Evolutionary conservation across 2,329 filamentous ascomycete species (phyloP).

Genomic region (Leptodontidium sp.): DNA sequence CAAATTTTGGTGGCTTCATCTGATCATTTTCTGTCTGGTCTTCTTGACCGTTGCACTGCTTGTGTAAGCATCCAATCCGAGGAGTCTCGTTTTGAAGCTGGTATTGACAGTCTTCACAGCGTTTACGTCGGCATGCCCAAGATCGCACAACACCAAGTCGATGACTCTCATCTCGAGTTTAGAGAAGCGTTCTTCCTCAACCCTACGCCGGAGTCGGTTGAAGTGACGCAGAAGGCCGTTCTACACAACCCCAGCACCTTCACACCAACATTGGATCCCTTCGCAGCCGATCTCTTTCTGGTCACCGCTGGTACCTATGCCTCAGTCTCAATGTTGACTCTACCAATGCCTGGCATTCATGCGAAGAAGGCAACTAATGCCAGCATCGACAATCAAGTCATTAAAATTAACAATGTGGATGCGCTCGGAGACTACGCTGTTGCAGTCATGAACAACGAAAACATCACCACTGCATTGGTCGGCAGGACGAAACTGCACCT

Average conservation of each 20-base stretch:
- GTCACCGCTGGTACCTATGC: conserved; percentile 47
- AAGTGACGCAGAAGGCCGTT: conserved; percentile 56
- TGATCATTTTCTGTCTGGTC: conserved; percentile 58
- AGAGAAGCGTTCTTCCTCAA: conserved; percentile 58
- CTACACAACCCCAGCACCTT: conserved; percentile 58
- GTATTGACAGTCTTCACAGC: conserved; percentile 44
- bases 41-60: conserved; percentile 62
- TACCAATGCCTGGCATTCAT: conserved; percentile 45
- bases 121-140: conserved; percentile 66
- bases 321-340: conserved; percentile 39
- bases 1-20: conserved; percentile 62
- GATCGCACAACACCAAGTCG: conserved; percentile 62
- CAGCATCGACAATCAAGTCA: conserved; percentile 54
- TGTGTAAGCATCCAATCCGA: conserved; percentile 54
- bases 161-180: conserved; percentile 59
- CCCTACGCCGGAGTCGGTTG: conserved; percentile 57
- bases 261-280: conserved; percentile 62
- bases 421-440: conserved; percentile 59
- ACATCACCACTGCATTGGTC: conserved; percentile 57
- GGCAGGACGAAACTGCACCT: conserved; percentile 61
- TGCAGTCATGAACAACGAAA: conserved; percentile 56
- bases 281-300: conserved; percentile 60
- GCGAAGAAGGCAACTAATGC: conserved; percentile 47
- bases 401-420: conserved; percentile 52
- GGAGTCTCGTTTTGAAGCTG: not conserved